Evolutionary conservation across 2,329 filamentous ascomycete genomes (phyloP), one percentile per base, ranked within the genome.

Genomic region (Thelonectria olida): DNA sequence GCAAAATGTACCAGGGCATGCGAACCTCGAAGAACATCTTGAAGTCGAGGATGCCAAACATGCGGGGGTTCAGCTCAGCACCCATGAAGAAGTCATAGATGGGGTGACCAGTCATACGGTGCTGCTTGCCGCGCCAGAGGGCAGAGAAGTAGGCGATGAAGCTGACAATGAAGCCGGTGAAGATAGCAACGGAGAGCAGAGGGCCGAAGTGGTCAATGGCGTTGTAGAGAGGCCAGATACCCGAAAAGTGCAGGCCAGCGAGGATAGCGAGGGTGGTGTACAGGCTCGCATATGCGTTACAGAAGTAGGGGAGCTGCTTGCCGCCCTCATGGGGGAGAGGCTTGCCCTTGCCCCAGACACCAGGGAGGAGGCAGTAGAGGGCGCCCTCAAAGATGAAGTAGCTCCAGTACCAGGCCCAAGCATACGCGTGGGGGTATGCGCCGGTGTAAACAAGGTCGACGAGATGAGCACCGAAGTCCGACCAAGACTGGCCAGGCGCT

Each of bases 11-110:
- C 93, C 93, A 97, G 36, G 93, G 93, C 66, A 97, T 86, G 69
- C 93, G 90, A 63, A 97, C 93, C 77, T 97, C 93, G 73, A 93
- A 96, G 81, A 97, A 97, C 93, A 97, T 97, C 83, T 97, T 97
- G 82, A 96, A 93, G 79, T 97, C 93, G 54, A 97, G 81, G 68
- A 93, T 91, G 27, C 90, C 91, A 74, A 93, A 95, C 83, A 97
- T 87, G 64, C 93, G 87, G 1, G 93, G 93, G 81, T 97, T 97
- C 58, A 97, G 83, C 80, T 97, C 93, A 5, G 92, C 91, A 39
- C 93, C 93, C 87, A 97, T 94, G 83, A 96, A 97, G 81, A 96
- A 97, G 79, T 97, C 93, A 75, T 96, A 96, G 74, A 96, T 85
- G 34, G 85, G 87, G 72, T 90, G 87, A 20, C 92, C 93, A 7